Evolutionary conservation across 768 basidiomycete genomes (phyloP), one percentile per base, ranked within the genome.

Genomic region (Naganishia antarctica): DNA sequence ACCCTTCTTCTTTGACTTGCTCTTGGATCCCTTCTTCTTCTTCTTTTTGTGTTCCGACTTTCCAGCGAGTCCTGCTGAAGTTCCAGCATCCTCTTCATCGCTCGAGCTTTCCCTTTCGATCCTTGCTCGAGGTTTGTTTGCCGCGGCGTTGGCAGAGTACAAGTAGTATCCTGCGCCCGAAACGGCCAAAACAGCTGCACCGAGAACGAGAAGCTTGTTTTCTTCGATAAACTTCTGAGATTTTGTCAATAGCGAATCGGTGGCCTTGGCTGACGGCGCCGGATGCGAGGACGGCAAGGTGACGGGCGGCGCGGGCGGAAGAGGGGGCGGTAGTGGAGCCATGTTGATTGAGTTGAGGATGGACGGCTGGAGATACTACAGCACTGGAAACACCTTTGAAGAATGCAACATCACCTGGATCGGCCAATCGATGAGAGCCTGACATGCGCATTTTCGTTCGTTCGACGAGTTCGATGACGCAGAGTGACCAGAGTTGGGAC

Each of bases 141-240:
- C 41, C 13, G 59, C 40, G 9, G 62, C 44, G 11, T 40, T 44
- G 45, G 34, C 47, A 16, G 63, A 61, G 72, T 80, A 79, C 60
- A 79, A 66, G 79, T 87, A 87, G 76, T 90, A 91, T 31, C 86
- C 88, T 40, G 84, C 85, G 29, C 87, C 87, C 48, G 87, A 86
- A 29, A 84, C 84, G 44, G 86, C 88, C 68, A 86, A 78, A 41
- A 76, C 72, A 18, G 86, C 87, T 0, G 86, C 87, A 0, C 86
- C 87, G 2, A 88, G 82, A 3, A 88, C 84, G 68, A 91, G 79
- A 44, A 89, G 74, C 64, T 85, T 84, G 80, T 94, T 84, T 70
- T 91, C 89, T 0, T 77, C 76, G 45, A 73, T 63, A 64, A 73
- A 75, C 62, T 66, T 64, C 60, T 74, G 72, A 12, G 73, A 67